Evolutionary conservation across 1,284 basidiomycete genomes (phyloP), one percentile per base, ranked within the genome.

Genomic region (Hortiboletus rubellus): DNA sequence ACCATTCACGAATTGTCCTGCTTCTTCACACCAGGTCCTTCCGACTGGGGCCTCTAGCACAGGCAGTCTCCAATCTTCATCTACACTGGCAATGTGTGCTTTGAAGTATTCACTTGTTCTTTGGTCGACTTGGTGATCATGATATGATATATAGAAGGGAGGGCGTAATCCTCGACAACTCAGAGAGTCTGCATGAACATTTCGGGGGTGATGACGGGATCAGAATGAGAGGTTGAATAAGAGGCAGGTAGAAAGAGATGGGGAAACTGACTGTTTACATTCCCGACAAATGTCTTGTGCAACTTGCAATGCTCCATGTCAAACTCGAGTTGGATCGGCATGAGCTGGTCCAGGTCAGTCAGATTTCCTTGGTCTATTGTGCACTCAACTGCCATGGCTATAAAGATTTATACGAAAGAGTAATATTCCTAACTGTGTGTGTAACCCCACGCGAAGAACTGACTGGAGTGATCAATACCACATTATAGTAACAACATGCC

Each of bases 211-310:
- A 97, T 86, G 52, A 94, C 79, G 3, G 91, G 86, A 73, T 98
- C 96, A 92, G 51, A 46, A 46, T 1, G 27, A 27, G 27, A 42
- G 10, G 41, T 11, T 58, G 55, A 57, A 58, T 38, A 18, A 46
- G 24, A 44, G 5, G 17, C 2, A 14, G 3, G 3, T 1, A n/a
- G 17, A 17, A 36, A 22, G 11, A 34, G 11, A 7, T 1, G 27
- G 1, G 8, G 11, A 27, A 18, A 83, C 52, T 58, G 30, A 94
- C 94, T 94, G 65, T 91, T 89, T 52, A 96, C 77, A 69, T 99
- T 98, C 96, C 96, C 99, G 37, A 96, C 85, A 73, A 99, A 98
- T 0, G 96, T 96, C 72, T 99, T 97, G 40, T 94, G 86, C 79
- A 98, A 86, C 74, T 91, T 92, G 71, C 91, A 89, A 69, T 93